Base-by-base conservation (phyloP, 2,329 filamentous ascomycete species). In the Aspergillus carbonarius region DNA sequence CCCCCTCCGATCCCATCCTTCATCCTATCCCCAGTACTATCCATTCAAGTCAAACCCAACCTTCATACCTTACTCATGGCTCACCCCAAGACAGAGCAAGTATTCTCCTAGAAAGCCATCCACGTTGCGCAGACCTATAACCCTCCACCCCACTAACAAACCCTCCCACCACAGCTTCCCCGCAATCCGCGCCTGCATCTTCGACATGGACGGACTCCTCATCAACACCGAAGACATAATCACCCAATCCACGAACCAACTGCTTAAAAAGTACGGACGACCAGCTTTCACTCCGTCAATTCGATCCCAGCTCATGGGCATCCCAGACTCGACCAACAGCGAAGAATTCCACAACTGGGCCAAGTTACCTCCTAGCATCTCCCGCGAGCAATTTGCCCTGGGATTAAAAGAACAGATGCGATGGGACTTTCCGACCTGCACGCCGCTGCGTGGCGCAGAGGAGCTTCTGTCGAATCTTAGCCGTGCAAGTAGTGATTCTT, bases 201-300 rank as follows among this genome's bases (percentile, higher is more conserved):
- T 74, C 44, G 71, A 74, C 60, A 62, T 74, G 58, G 72, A 74
- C 49, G 71, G 72, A 2, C 66, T 71, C 6, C 69, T 74, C 49
- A 68, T 73, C 59, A 71, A 73, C 53, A 68, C 72, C 32, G 72
- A 74, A 61, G 72, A 73, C 60, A 70, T 70, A 30, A 68, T 71
- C 30, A 67, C 66, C 25, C 44, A 48, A 13, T 62, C 60, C n/a
- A 62, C 44, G 1, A 66, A 68, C 42, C 2, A 62, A 10, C 35
- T 68, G 5, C 66, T 68, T 3, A 15, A 58, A 49, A 65, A 65
- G n/a, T 65, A 70, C 18, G 50, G 49, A 8, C 57, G 60, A 6
- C 66, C 68, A 17, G 27, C 50, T 13, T 57, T 68, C 1, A 60
- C 42, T 40, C 48, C 12, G 1, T 63, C 65, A 3, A 66, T 70